Evolutionary conservation across 2,329 filamentous ascomycete species (phyloP).

Genomic region (Fusarium brevicatenulatum): DNA sequence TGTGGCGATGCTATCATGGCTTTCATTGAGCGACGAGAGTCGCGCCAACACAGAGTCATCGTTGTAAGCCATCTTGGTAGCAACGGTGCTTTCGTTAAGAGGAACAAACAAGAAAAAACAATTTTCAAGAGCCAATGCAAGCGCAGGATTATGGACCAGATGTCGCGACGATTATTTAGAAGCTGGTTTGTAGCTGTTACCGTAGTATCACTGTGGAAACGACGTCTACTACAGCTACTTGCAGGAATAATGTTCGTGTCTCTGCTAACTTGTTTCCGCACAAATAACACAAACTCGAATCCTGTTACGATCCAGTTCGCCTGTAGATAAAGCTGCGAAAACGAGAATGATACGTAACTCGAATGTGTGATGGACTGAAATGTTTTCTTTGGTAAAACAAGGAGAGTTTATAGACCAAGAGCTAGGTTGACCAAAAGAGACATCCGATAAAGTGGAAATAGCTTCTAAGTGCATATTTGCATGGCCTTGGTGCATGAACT

Average conservation of each 20-base stretch:
- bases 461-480: slow-evolving; percentile 41
- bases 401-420: slow-evolving; percentile 36
- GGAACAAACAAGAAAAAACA: not conserved
- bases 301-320: slow-evolving; percentile 3
- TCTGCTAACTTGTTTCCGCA: slow-evolving; percentile 25
- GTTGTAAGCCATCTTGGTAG: slow-evolving; percentile 81
- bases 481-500: slow-evolving; percentile 36
- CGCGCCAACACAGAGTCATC: slow-evolving; percentile 96
- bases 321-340: slow-evolving; percentile 25
- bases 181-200: slow-evolving; percentile 36
- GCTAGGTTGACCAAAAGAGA: slow-evolving; percentile 39
- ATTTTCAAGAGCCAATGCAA: not conserved
- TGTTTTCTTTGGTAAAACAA: slow-evolving; percentile 39
- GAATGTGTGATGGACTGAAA: slow-evolving; percentile 33
- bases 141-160: slow-evolving; percentile 8
- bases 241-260: slow-evolving; percentile 37
- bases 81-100: not conserved
- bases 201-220: slow-evolving; percentile 43
- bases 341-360: slow-evolving; percentile 29
- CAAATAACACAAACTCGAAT: slow-evolving; percentile 15
- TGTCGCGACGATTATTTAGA: slow-evolving; percentile 35
- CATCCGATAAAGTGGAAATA: slow-evolving; percentile 33
- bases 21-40: slow-evolving; percentile 94
- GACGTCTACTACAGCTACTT: slow-evolving; percentile 46
- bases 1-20: slow-evolving; percentile 94